A percentile compares a stretch with the other conserved stretches of the same genome.
phyloP scores from a whole-genome alignment of 2,329 filamentous ascomycete genomes.

The Exophiala viscosa region DNA sequence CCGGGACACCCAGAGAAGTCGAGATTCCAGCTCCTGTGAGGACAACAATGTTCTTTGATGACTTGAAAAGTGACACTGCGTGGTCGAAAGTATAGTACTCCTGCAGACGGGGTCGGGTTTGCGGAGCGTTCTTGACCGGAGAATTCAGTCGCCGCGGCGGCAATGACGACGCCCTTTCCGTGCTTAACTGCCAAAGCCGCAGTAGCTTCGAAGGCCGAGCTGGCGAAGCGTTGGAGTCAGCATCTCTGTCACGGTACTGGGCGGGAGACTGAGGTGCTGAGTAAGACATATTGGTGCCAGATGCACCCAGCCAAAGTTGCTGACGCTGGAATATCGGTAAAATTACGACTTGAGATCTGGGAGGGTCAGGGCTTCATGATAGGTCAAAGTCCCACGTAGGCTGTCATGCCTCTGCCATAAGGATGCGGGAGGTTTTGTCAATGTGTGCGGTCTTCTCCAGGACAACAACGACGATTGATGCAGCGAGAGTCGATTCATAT shows the following conservation, averaged over 20 bases:
- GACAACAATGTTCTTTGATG: slow-evolving; percentile 80
- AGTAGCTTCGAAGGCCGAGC: slow-evolving; percentile 16
- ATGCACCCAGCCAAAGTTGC: neutral
- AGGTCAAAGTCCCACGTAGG: too few relatives aligned
- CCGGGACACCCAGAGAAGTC: slow-evolving; percentile 91
- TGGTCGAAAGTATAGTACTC: slow-evolving; percentile 85
- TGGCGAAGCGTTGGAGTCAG: slow-evolving; percentile 12
- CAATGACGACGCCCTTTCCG: slow-evolving; percentile 17
- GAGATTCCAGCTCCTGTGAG: slow-evolving; percentile 96
- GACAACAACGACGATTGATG: too few relatives aligned
- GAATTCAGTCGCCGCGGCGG: slow-evolving; percentile 19
- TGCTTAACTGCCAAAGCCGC: slow-evolving; percentile 13
- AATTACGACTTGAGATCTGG: too few relatives aligned
- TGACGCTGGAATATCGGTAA: too few relatives aligned
- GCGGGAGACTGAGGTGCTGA: slow-evolving; percentile 19
- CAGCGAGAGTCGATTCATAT: too few relatives aligned
- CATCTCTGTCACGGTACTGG: slow-evolving; percentile 6
- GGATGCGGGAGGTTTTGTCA: too few relatives aligned
- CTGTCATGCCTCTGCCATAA: too few relatives aligned
- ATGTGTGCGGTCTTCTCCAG: too few relatives aligned
- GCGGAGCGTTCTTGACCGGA: slow-evolving; percentile 11
- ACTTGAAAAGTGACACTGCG: slow-evolving; percentile 71
- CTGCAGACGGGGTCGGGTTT: slow-evolving; percentile 22
- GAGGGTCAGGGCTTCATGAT: too few relatives aligned
- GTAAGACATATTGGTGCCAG: slow-evolving; percentile 12